A percentile compares a stretch with the other conserved stretches of the same genome.
Evolutionary conservation across 108 stramenopile species (phyloP).

Genomic region (Conticribra weissflogii): DNA sequence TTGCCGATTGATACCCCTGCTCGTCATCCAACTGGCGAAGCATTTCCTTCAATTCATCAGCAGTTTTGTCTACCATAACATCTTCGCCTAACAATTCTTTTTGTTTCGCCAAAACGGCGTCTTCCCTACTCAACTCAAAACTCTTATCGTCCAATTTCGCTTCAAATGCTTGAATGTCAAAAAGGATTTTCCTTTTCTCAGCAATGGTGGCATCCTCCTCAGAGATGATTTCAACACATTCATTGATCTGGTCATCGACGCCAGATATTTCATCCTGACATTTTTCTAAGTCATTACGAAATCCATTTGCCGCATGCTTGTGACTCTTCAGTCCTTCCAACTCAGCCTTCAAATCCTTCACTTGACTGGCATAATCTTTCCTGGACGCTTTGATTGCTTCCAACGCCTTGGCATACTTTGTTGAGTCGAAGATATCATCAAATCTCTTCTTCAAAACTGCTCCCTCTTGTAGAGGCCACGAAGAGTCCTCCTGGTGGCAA

Average conservation of each 20-base stretch:
- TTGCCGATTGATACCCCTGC: constrained; percentile 44
- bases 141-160: constrained; percentile 36
- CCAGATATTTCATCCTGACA: constrained; percentile 66
- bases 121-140: constrained; percentile 30
- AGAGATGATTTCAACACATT: constrained; percentile 54
- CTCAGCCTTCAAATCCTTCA: constrained; percentile 87
- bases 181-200: constrained; percentile 21
- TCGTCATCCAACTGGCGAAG: constrained; percentile 61
- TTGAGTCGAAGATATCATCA: constrained; percentile 99
- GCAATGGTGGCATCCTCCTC: constrained; percentile 40
- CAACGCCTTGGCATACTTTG: constrained; percentile 94
- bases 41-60: constrained; percentile 63
- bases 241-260: constrained; percentile 71
- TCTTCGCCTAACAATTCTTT: constrained; percentile 58
- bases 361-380: constrained; percentile 63
- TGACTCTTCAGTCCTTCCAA: constrained; percentile 79
- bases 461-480: constrained; percentile 94
- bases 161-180: constrained; percentile 49
- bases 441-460: constrained; percentile 98
- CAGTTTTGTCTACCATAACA: constrained; percentile 61
- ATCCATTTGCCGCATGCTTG: constrained; percentile 80
- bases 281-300: constrained; percentile 67
- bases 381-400: constrained; percentile 89
- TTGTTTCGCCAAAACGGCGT: constrained; percentile 50
- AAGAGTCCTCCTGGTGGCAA: constrained; percentile 96